Percentiles rank a stretch among this genome's conserved stretches.
phyloP scores from a whole-genome alignment of 352 stramenopile genomes.

The Phytophthora podocarpi region DNA sequence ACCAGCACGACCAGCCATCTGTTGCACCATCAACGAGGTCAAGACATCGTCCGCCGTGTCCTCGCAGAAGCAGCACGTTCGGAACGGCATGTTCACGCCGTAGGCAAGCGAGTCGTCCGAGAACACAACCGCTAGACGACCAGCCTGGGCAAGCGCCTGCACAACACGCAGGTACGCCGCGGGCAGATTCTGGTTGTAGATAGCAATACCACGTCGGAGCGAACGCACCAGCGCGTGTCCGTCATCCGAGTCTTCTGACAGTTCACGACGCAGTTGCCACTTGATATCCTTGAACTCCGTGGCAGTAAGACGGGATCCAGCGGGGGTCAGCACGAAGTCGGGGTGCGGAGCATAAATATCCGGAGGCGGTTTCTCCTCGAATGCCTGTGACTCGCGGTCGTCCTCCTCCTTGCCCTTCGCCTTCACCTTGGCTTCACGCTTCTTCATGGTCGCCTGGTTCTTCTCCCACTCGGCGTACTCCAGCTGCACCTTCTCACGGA shows the following conservation, averaged over 20 bases:
- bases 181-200: slow-evolving; percentile 99
- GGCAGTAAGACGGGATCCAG: slow-evolving; percentile 93
- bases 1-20: slow-evolving; percentile 98
- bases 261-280: slow-evolving; percentile 82
- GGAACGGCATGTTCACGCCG: slow-evolving; percentile 99
- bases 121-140: slow-evolving; percentile 97
- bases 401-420: slow-evolving; percentile 92
- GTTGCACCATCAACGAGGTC: slow-evolving; percentile 98
- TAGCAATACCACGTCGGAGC: slow-evolving; percentile 96
- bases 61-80: slow-evolving; percentile 98
- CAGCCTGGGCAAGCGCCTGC: slow-evolving; percentile 96
- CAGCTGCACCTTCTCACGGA: slow-evolving; percentile 94
- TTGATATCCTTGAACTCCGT: slow-evolving; percentile 93
- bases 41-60: slow-evolving; percentile 94
- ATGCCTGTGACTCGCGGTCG: slow-evolving; percentile 79
- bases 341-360: slow-evolving; percentile 97
- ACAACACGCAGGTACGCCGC: slow-evolving; percentile 96
- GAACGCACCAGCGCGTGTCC: slow-evolving; percentile 84
- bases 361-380: slow-evolving; percentile 81
- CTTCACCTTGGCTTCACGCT: slow-evolving; percentile 93
- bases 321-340: slow-evolving; percentile 96
- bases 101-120: slow-evolving; percentile 98
- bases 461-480: slow-evolving; percentile 90
- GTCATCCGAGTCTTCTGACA: slow-evolving; percentile 84
- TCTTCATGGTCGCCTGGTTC: slow-evolving; percentile 91